phyloP scores from a whole-genome alignment of 495 filamentous ascomycete species.

The Aspergillus hancockii region DNA sequence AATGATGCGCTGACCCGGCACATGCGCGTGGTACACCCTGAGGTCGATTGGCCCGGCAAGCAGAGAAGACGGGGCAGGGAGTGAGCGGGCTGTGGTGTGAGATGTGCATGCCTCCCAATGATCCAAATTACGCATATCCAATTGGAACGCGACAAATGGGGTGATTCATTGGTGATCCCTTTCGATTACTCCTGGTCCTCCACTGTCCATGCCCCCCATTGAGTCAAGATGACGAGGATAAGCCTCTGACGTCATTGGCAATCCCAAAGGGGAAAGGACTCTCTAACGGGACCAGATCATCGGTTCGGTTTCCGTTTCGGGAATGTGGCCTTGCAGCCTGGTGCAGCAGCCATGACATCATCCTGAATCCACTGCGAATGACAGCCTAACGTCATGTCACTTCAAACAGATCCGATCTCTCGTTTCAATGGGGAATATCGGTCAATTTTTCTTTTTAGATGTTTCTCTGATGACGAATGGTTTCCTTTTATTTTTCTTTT shows the following conservation, averaged over 20 bases:
- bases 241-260: constrained; percentile 30
- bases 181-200: background rate
- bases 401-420: background rate
- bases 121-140: background rate
- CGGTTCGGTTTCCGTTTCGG: constrained; percentile 19
- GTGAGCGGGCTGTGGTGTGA: constrained; percentile 19
- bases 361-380: background rate
- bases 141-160: constrained; percentile 14
- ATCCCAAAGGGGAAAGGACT: constrained; percentile 21
- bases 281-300: constrained; percentile 21
- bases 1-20: constrained; percentile 91
- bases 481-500: constrained; percentile 12
- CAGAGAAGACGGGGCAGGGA: constrained; percentile 44
- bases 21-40: constrained; percentile 87
- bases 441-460: constrained; percentile 7
- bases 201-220: background rate
- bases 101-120: background rate
- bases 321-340: constrained; percentile 17
- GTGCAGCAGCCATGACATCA: constrained; percentile 25
- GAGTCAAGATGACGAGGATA: constrained; percentile 23
- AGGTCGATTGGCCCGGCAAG: constrained; percentile 79
- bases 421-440: background rate
- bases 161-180: background rate
- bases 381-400: constrained; percentile 10
- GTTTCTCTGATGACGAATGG: constrained; percentile 19